Evolutionary conservation across 1,284 basidiomycete species (phyloP).

Genomic region (Wallemia hederae): DNA sequence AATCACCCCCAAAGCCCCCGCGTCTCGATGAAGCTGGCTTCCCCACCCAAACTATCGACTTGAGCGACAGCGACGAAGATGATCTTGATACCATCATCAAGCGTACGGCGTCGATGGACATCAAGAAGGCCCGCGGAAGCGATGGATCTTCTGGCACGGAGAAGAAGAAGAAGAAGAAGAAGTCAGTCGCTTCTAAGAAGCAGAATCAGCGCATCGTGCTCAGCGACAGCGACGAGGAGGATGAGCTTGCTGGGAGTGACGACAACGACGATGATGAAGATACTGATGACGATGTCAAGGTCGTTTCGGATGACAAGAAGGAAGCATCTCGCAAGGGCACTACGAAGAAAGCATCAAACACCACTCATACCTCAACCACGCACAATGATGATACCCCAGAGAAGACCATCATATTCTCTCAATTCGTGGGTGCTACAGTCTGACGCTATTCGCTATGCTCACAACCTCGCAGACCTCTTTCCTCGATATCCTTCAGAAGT

Average conservation of each 20-base stretch:
- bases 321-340: neutral
- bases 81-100: neutral
- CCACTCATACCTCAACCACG: no score
- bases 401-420: slow-evolving; percentile 71
- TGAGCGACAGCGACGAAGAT: neutral
- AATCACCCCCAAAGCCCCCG: neutral
- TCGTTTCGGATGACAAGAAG: neutral
- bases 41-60: neutral
- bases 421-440: slow-evolving; percentile 26
- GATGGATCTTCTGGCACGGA: slow-evolving; percentile 11
- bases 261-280: neutral
- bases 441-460: neutral
- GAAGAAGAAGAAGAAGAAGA: slow-evolving; percentile 6
- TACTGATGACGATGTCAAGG: neutral
- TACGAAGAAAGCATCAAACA: no score
- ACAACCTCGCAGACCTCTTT: slow-evolving; percentile 32
- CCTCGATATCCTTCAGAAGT: slow-evolving; percentile 59
- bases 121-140: neutral
- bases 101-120: slow-evolving; percentile 4
- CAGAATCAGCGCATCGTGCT: neutral
- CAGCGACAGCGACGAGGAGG: neutral
- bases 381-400: slow-evolving; percentile 14
- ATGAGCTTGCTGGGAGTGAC: no score
- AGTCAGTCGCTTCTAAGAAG: neutral
- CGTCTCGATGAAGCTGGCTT: neutral